Conservation (phyloP, 495 filamentous ascomycete genomes). For the Daldinia concentrica region DNA sequence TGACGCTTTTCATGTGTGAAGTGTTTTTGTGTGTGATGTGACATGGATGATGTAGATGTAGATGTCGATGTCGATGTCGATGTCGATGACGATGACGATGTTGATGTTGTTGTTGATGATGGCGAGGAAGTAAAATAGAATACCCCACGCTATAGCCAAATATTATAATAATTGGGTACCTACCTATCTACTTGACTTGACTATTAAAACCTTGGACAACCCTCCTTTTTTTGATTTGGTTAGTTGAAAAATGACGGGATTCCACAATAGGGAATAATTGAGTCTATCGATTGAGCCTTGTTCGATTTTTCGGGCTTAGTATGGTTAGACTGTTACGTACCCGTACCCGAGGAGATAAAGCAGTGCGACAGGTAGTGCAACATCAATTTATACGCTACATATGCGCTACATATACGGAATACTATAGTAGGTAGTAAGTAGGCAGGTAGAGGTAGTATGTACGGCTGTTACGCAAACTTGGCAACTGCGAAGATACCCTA, state of each 20-base stretch:
- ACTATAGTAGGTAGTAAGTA: background rate
- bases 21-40: background rate
- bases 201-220: background rate
- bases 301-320: background rate
- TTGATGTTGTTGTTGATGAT: too few species aligned
- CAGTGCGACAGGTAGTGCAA: background rate
- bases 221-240: background rate
- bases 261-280: background rate
- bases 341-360: background rate
- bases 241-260: background rate
- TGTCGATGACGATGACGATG: too few species aligned
- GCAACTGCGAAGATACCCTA: background rate
- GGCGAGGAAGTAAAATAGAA: background rate
- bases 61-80: too few species aligned
- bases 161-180: background rate
- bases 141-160: background rate
- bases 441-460: conserved; percentile 3
- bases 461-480: conserved; percentile 1
- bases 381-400: background rate
- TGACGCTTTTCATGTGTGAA: conserved; percentile 1
- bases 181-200: background rate
- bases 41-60: background rate
- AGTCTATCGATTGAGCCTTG: background rate
- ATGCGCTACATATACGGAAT: background rate
- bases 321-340: background rate